Percentiles rank a stretch among this genome's conserved stretches.
These are phyloP conservation scores for Lolium rigidum DNA, from an alignment of 176 grass and related monocot genomes.

Conservation along the genomic window DNA sequence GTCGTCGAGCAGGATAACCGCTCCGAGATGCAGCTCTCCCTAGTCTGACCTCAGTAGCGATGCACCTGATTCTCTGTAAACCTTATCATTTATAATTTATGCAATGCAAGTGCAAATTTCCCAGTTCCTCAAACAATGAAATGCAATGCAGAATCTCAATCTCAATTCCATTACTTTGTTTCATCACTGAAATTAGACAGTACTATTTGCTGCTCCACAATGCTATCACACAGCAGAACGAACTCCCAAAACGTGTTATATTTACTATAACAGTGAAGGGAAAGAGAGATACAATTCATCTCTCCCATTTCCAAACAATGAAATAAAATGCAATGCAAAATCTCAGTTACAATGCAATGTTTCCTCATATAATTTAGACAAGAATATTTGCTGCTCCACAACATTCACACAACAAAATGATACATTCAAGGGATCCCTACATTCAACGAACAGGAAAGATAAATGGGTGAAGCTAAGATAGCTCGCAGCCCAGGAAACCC, in stretches of 20 bases:
- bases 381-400: neutral
- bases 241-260: too few species aligned
- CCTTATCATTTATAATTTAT: neutral
- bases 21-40: conserved; percentile 64
- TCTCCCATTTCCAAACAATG: neutral
- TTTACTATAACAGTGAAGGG: too few species aligned
- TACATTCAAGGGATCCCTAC: conserved; percentile 8
- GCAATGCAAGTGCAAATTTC: neutral
- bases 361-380: neutral
- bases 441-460: conserved; percentile 1
- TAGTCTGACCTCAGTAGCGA: conserved; percentile 22
- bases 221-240: neutral
- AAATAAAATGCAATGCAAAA: neutral
- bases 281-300: too few species aligned
- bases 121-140: neutral
- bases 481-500: conserved; percentile 45
- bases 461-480: conserved; percentile 45
- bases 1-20: conserved; percentile 68
- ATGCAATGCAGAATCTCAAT: neutral
- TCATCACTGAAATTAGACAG: neutral
- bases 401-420: conserved; percentile 16
- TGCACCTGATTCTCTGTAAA: neutral
- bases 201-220: neutral
- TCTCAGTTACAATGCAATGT: neutral
- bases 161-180: neutral